phyloP scores from a whole-genome alignment of 345 rosid genomes.

The Rubroshorea leprosula region DNA sequence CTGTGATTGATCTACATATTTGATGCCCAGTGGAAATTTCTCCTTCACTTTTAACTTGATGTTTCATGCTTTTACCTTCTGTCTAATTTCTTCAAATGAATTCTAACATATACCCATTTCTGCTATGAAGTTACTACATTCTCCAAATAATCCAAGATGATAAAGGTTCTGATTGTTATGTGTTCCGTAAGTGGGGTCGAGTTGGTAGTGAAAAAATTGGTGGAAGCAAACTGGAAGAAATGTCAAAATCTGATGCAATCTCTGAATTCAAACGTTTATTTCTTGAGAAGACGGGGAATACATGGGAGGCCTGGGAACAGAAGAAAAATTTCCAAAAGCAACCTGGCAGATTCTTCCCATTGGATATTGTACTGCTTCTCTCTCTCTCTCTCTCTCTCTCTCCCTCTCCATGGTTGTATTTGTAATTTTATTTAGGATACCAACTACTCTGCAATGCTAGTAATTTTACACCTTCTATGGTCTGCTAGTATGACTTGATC shows the following conservation, averaged over 20 bases:
- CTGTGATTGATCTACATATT: not conserved
- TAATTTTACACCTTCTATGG: not conserved
- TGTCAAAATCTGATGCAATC: constrained; percentile 78
- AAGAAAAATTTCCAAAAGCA: constrained; percentile 70
- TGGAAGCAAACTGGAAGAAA: constrained; percentile 61
- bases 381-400: constrained; percentile 4
- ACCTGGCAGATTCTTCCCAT: constrained; percentile 82
- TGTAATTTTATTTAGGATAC: no score
- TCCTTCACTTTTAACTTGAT: not conserved
- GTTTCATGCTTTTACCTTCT: not conserved
- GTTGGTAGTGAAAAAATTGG: constrained; percentile 90
- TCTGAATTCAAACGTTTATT: constrained; percentile 56
- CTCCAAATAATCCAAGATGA: constrained; percentile 94
- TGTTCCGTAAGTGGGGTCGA: constrained; percentile 96
- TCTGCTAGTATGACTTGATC: not conserved
- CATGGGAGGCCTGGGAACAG: constrained; percentile 90
- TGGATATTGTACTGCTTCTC: constrained; percentile 66
- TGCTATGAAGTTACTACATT: constrained; percentile 60
- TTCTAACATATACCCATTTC: constrained; percentile 24
- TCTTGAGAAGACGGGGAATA: constrained; percentile 90
- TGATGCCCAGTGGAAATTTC: not conserved
- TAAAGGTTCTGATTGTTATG: constrained; percentile 64
- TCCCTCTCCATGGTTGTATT: no score
- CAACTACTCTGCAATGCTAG: not conserved
- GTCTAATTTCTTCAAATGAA: not conserved